Conservation (phyloP, 352 stramenopile species). For the Phytophthora niederhauseri region DNA sequence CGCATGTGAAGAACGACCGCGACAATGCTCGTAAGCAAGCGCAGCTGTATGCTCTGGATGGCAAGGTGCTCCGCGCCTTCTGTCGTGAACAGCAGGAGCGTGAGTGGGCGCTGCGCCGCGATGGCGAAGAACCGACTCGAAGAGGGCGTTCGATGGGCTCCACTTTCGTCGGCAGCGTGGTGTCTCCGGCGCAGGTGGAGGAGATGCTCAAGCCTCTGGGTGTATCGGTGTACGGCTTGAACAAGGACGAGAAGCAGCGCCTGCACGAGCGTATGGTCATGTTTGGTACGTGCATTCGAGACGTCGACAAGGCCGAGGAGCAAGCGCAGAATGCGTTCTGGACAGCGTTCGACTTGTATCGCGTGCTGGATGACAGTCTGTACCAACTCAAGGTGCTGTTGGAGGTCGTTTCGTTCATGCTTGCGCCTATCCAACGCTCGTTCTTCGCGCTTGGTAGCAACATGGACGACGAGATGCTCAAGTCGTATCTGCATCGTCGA, state of each 20-base stretch:
- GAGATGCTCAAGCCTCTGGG: conserved; percentile 62
- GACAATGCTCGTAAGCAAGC: conserved; percentile 71
- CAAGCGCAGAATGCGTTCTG: conserved; percentile 63
- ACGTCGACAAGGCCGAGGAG: conserved; percentile 55
- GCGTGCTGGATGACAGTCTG: conserved; percentile 67
- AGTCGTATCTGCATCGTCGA: conserved; percentile 40
- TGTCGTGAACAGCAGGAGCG: conserved; percentile 65
- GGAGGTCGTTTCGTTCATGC: conserved; percentile 65
- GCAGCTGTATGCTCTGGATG: conserved; percentile 73
- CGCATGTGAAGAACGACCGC: conserved; percentile 78
- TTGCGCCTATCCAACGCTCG: conserved; percentile 66
- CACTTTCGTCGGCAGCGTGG: conserved; percentile 31
- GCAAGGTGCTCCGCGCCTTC: conserved; percentile 60
- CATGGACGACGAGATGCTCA: conserved; percentile 69
- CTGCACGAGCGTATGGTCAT: conserved; percentile 58
- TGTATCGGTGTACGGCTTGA: conserved; percentile 71
- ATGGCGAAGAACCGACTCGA: conserved; percentile 27
- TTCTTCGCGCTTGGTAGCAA: conserved; percentile 80
- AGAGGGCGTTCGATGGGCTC: conserved; percentile 29
- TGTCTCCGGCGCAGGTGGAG: conserved; percentile 49
- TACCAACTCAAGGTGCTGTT: conserved; percentile 83
- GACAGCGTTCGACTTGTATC: conserved; percentile 73
- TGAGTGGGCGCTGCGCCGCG: conserved; percentile 21
- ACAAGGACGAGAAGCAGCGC: conserved; percentile 57
- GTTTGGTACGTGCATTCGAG: conserved; percentile 53